Evolutionary conservation across 2,329 filamentous ascomycete genomes (phyloP), one percentile per base, ranked within the genome.

Genomic region (Thielaviopsis punctulata): DNA sequence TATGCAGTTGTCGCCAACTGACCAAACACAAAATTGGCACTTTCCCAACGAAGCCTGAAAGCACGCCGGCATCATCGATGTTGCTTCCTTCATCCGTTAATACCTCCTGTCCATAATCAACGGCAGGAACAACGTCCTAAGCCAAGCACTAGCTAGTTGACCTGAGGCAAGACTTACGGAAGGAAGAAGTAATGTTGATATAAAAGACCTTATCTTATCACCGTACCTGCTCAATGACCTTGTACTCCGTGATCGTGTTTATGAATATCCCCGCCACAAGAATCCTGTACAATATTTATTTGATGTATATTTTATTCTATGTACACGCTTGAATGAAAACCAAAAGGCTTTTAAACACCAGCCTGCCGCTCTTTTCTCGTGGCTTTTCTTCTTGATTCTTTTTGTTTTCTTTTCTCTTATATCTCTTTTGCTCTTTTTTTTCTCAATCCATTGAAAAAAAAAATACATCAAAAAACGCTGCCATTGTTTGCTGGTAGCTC

Each of bases 201-300:
- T 18, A 24, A 48, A 33, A 44, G 23, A 41, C 45, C 48, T 47
- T 54, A 54, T 54, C 52, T 54, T 54, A 51, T 54, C 45, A 45
- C 51, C 46, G 47, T 30, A 54, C 27, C 27, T 18, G 8, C 7
- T 21, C 44, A 25, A 46, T 39, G 41, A 46, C 19, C 43, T 45
- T 47, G 36, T 18, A 46, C 25, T 47, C 33, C 18, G 44, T 33
- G 23, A 52, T 48, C 13, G 12, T 21, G 19, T 25, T 9, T 10
- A 24, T 13, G 46, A 18, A 41, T 41, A 18, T 41, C 36, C 36
- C 36, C 36, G 19, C 36, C 36, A 19, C 5, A 19, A 19, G 2
- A 18, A 15, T 41, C 36, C n/a, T n/a, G n/a, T n/a, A n/a, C n/a
- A n/a, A n/a, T n/a, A 18, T 41, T 19, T 41, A 41, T 41, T 41